These are phyloP conservation scores for Nemania serpens DNA, from an alignment of 2,329 filamentous ascomycete species.

Conservation along the genomic window DNA sequence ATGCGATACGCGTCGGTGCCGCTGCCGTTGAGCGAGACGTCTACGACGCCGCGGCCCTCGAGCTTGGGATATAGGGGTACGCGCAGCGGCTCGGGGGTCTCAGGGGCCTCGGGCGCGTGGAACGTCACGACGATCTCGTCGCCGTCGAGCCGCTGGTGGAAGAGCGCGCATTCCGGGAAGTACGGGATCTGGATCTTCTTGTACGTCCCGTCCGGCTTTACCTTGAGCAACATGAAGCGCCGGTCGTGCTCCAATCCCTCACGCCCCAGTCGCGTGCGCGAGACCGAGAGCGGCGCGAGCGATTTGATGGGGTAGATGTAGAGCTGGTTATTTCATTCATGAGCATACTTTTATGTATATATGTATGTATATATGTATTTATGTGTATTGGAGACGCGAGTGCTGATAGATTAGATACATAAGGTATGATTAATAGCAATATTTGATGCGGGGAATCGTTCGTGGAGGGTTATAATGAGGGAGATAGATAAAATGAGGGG, in stretches of 20 bases:
- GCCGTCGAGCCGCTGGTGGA: conserved; percentile 59
- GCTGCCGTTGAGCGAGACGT: conserved; percentile 65
- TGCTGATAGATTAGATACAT: too few relatives aligned
- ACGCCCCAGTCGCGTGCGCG: conserved; percentile 58
- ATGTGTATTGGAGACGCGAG: not conserved
- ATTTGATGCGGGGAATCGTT: too few relatives aligned
- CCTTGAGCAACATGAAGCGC: conserved; percentile 70
- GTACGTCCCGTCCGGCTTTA: conserved; percentile 43
- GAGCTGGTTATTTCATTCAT: conserved; percentile 49
- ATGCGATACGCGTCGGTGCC: conserved; percentile 64
- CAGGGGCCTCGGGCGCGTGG: conserved; percentile 40
- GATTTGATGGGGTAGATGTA: conserved; percentile 76
- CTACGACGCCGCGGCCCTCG: conserved; percentile 50
- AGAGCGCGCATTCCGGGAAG: conserved; percentile 66
- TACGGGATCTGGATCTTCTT: conserved; percentile 59
- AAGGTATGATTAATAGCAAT: too few relatives aligned
- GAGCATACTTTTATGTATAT: not conserved
- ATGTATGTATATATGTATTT: not conserved
- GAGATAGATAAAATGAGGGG: not conserved
- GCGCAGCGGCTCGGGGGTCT: conserved; percentile 49
- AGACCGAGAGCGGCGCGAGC: conserved; percentile 64
- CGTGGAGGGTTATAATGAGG: not conserved
- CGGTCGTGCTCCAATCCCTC: conserved; percentile 70
- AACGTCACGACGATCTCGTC: conserved; percentile 51
- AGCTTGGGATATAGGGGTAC: conserved; percentile 62